phyloP scores from a whole-genome alignment of 805 yeast genomes.

The Kuraishia hungarica region DNA sequence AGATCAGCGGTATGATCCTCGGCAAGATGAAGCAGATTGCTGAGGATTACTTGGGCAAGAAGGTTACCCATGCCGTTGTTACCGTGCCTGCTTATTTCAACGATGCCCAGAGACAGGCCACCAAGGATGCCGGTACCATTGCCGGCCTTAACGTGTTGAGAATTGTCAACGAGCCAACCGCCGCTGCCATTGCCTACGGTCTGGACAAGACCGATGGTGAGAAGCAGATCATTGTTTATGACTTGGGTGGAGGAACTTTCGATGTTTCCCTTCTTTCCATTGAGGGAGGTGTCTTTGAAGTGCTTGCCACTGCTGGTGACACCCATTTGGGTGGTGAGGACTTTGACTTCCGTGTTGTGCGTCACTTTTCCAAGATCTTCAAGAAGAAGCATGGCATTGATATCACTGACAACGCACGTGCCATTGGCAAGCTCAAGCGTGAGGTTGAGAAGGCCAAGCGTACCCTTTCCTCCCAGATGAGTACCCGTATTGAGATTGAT shows the following conservation, averaged over 20 bases:
- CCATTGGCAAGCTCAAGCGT: slow-evolving; percentile 89
- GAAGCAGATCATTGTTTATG: slow-evolving; percentile 86
- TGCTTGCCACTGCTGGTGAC: slow-evolving; percentile 91
- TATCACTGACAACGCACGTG: slow-evolving; percentile 71
- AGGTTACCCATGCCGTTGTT: slow-evolving; percentile 84
- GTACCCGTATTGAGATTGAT: slow-evolving; percentile 93
- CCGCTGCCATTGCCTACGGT: slow-evolving; percentile 97
- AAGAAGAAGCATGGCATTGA: slow-evolving; percentile 91
- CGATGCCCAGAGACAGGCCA: slow-evolving; percentile 92
- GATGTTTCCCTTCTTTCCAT: slow-evolving; percentile 85
- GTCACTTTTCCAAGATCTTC: slow-evolving; percentile 78
- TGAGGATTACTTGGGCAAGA: slow-evolving; percentile 79
- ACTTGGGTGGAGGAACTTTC: slow-evolving; percentile 96
- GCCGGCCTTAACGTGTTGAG: slow-evolving; percentile 85
- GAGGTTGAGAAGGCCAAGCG: slow-evolving; percentile 99
- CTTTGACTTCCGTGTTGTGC: slow-evolving; percentile 82
- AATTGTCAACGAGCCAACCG: slow-evolving; percentile 92
- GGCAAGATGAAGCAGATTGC: slow-evolving; percentile 89
- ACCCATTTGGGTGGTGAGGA: slow-evolving; percentile 98
- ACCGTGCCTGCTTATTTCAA: slow-evolving; percentile 92
- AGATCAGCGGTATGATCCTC: slow-evolving; percentile 88
- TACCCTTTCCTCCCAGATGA: slow-evolving; percentile 89
- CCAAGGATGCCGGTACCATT: slow-evolving; percentile 88
- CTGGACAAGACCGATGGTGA: slow-evolving; percentile 76
- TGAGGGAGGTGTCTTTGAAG: slow-evolving; percentile 90